Percentiles rank a stretch among this genome's conserved stretches.
Evolutionary conservation across 306 rosid genomes (phyloP).

Genomic region (Purshia tridentata): DNA sequence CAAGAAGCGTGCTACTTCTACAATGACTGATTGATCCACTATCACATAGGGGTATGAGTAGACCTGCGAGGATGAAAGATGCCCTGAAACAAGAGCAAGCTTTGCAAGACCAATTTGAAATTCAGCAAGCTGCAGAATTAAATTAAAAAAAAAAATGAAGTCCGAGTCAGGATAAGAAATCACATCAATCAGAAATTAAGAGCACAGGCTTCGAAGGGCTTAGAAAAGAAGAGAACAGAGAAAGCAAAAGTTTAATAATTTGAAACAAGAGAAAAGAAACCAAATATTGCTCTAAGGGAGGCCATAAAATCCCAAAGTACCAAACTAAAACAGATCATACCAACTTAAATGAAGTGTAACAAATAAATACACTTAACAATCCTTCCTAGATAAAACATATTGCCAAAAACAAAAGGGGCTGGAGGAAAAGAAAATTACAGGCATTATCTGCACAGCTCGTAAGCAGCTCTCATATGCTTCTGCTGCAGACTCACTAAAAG

Average conservation of each 20-base stretch:
- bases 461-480: constrained; percentile 93
- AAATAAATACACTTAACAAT: neutral
- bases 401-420: neutral
- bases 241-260: neutral
- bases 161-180: constrained; percentile 5
- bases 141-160: neutral
- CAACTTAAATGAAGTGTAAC: neutral
- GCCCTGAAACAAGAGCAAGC: constrained; percentile 78
- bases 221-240: neutral
- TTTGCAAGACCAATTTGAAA: constrained; percentile 89
- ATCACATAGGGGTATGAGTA: constrained; percentile 27
- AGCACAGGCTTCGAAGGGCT: neutral
- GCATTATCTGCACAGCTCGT: constrained; percentile 80
- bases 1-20: constrained; percentile 5
- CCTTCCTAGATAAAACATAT: neutral
- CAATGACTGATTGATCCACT: constrained; percentile 2
- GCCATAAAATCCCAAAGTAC: neutral
- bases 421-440: constrained; percentile 53
- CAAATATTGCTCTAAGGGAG: neutral
- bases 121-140: constrained; percentile 71
- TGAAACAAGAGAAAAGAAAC: neutral
- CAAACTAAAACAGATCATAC: neutral
- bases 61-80: constrained; percentile 88
- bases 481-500: constrained; percentile 49
- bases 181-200: neutral